Evolutionary conservation across 257 asterid genomes (phyloP), one percentile per base, ranked within the genome.

Genomic region (Echium plantagineum): DNA sequence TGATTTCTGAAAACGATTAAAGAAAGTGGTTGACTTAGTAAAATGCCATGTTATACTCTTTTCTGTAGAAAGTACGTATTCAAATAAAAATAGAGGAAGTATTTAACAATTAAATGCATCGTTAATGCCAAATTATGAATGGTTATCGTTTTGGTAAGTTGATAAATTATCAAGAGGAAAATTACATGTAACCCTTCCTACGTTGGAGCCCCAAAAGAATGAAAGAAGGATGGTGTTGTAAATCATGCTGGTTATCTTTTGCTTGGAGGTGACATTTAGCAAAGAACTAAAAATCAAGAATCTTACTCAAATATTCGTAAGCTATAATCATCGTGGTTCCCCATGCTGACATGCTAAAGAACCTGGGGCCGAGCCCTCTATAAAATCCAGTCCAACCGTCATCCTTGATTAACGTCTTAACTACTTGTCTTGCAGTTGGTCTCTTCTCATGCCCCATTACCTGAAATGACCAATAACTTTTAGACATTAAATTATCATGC

Each of bases 301-400:
- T 46, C 81, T 63, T 84, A 93, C 98, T 93, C 60, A 93, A 76
- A 77, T 93, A 93, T 76, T 93, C 98, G 60, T 93, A 93, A 60
- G 98, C 94, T 54, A 93, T 77, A 70, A 93, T 93, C 98, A 93
- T 93, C 18, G 98, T 82, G 75, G 98, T 93, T 69, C 98, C 98
- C 97, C 98, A 93, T 8, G 98, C 96, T 26, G 98, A 89, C 94
- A 86, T 86, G 78, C 98, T 93, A 80, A 84, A 82, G 80, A 93
- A 83, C 80, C 98, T 79, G 18, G 98, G 97, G 77, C 98, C 97
- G 6, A 93, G 77, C 60, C 98, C 98, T 75, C 94, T 81, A 61
- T 89, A 93, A 47, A 93, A 69, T 69, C 96, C 97, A 24, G 82
- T 74, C 95, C 94, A 93, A 52, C 97, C 98, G 75, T 89, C 94